Base-by-base conservation (phyloP, 1,284 basidiomycete genomes). In the Exobasidium rhododendri region DNA sequence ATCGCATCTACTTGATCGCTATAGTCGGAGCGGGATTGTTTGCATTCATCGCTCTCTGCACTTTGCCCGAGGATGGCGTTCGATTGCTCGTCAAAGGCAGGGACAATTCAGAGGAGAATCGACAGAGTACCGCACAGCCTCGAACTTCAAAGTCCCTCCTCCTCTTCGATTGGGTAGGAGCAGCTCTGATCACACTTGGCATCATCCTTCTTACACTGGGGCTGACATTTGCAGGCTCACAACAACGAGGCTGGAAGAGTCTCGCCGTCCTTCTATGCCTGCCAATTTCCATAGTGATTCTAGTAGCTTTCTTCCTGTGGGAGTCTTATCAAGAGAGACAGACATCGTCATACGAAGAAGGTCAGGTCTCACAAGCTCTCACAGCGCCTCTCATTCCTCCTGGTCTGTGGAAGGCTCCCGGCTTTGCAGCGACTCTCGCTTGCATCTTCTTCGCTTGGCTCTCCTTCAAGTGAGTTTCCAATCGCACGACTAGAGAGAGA, bases 131-230 rank as follows among this genome's bases (percentile, higher is more conserved):
- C 3, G n/a, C 10, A 51, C 11, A 13, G n/a, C 4, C 22, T 28
- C 49, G 52, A 11, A 3, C 20, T 4, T 13, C 32, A 32, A 29
- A 13, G 13, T 31, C 30, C 24, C 58, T 74, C 26, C 57, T 61
- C 56, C 66, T 64, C 6, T 73, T 94, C 0, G 92, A 96, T 74
- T 93, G 90, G 89, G 73, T 90, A 22, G 92, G 92, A 3, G 89
- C 88, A 0, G 81, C 85, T 20, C 80, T 93, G 31, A 83, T 91
- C 50, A 92, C 90, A 0, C 77, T 83, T 0, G 91, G 89, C 0
- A 82, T 94, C 13, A 86, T 90, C 0, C 82, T 94, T 1, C 83
- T 94, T 65, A 84, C 89, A 11, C 94, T 93, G 72, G 86, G 87
- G 0, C 84, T 94, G 1, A 87, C 87, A 50, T 86, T 91, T 72